Evolutionary conservation across 345 rosid species (phyloP).

Genomic region (Populus euphratica): DNA sequence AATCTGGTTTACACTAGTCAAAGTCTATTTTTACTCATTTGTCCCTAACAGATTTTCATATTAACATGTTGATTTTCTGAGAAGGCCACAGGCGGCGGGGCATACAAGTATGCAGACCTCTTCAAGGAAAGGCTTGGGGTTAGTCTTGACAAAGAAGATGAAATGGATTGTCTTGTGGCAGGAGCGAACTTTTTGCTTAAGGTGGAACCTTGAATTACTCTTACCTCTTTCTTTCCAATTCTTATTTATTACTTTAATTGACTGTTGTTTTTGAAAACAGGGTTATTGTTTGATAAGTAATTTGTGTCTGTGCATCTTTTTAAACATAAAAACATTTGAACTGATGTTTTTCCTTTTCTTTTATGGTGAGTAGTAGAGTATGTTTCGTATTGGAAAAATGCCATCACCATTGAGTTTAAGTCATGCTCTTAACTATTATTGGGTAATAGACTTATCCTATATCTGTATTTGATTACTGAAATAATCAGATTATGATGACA

Average conservation of each 20-base stretch:
- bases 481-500: background rate
- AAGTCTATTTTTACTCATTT: background rate
- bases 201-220: slow-evolving; percentile 34
- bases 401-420: background rate
- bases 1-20: background rate
- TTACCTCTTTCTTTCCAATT: background rate
- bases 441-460: background rate
- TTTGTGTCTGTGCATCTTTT: background rate
- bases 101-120: slow-evolving; percentile 83
- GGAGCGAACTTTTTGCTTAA: slow-evolving; percentile 98
- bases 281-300: background rate
- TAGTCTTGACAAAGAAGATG: slow-evolving; percentile 97
- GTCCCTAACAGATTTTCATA: background rate
- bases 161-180: slow-evolving; percentile 97
- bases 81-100: slow-evolving; percentile 99
- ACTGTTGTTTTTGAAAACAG: background rate
- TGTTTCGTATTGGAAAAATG: background rate
- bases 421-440: background rate
- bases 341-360: background rate
- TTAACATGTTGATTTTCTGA: slow-evolving; percentile 35
- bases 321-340: background rate
- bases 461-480: background rate
- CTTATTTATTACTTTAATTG: background rate
- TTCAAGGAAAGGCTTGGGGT: slow-evolving; percentile 94
- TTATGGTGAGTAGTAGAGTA: background rate